phyloP scores from a whole-genome alignment of 2,329 filamentous ascomycete genomes.

The Ceratocystis papillata region DNA sequence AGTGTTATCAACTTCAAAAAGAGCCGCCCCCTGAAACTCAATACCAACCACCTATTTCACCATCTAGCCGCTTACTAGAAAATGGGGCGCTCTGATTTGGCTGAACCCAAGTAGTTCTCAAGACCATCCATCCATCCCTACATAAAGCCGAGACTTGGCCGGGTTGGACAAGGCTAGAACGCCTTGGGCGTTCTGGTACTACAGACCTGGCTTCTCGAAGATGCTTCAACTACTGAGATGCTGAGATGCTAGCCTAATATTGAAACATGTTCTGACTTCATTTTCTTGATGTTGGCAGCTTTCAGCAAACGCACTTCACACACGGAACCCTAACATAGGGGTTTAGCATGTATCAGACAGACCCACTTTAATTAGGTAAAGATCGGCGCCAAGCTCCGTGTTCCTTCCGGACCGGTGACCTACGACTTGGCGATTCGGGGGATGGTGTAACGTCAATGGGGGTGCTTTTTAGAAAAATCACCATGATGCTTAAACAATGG shows the following conservation, averaged over 20 bases:
- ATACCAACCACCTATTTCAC: not conserved
- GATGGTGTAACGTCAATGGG: not conserved
- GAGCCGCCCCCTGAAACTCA: not conserved
- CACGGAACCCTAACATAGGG: not conserved
- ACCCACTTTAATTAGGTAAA: not conserved
- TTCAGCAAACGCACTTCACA: not conserved
- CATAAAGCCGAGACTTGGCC: slow-evolving; percentile 8
- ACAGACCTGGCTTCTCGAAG: not conserved
- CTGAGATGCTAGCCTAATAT: not conserved
- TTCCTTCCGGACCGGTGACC: not conserved
- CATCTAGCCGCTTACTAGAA: not conserved
- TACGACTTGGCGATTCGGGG: not conserved
- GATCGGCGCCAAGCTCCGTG: not conserved
- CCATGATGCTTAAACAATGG: too few species aligned
- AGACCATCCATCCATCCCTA: not conserved
- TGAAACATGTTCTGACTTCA: not conserved
- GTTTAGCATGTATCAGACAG: not conserved
- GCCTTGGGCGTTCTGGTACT: not conserved
- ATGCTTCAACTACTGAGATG: not conserved
- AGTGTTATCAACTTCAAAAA: not conserved
- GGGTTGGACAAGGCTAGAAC: not conserved
- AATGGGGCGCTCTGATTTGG: not conserved
- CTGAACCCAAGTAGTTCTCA: not conserved
- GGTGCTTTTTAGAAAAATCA: too few species aligned
- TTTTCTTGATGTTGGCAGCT: not conserved